Evolutionary conservation across 2,329 filamentous ascomycete genomes (phyloP).

Genomic region (Alternaria consortialis): DNA sequence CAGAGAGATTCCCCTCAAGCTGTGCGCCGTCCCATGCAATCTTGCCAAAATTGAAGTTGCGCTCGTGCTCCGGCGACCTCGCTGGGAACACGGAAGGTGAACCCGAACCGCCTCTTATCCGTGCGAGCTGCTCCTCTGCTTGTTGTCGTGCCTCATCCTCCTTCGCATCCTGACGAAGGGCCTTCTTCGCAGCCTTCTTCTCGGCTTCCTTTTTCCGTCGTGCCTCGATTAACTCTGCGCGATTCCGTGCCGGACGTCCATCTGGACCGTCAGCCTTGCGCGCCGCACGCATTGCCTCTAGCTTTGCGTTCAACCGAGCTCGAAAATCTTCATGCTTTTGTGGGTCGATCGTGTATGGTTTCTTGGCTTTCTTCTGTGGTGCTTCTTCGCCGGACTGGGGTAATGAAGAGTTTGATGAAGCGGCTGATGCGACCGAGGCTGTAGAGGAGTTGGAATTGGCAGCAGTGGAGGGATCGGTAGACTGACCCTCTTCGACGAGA

Average conservation of each 20-base stretch:
- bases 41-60: constrained; percentile 87
- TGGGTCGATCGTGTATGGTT: constrained; percentile 44
- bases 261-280: constrained; percentile 88
- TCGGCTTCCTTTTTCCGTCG: constrained; percentile 87
- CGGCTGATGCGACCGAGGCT: constrained; percentile 52
- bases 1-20: constrained; percentile 73
- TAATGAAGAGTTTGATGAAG: constrained; percentile 60
- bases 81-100: constrained; percentile 63
- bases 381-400: constrained; percentile 42
- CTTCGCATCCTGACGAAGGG: constrained; percentile 77
- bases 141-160: constrained; percentile 75
- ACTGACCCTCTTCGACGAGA: constrained; percentile 48
- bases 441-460: constrained; percentile 52
- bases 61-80: constrained; percentile 58
- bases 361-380: constrained; percentile 42
- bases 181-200: constrained; percentile 88
- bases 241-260: constrained; percentile 81
- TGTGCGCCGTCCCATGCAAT: constrained; percentile 92
- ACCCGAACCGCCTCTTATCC: constrained; percentile 67
- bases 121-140: constrained; percentile 65
- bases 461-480: constrained; percentile 44
- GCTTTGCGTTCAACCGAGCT: constrained; percentile 80
- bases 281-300: constrained; percentile 83
- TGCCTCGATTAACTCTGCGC: constrained; percentile 91
- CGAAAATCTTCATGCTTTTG: constrained; percentile 76